Evolutionary conservation across 495 filamentous ascomycete genomes (phyloP).

Genomic region (Neurospora africana): DNA sequence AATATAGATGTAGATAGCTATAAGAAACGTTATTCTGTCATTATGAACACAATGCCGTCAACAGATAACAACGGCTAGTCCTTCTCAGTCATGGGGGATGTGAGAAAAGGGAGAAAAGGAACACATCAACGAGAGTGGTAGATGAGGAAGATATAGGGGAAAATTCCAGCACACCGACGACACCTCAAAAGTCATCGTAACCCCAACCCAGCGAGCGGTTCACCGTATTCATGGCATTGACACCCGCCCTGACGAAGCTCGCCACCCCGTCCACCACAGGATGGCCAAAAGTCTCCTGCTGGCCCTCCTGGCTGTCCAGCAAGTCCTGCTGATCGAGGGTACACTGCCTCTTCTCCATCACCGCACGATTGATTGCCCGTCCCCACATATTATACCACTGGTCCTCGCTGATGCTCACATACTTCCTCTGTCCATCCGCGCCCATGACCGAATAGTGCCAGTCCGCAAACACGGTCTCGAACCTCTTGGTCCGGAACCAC

Average conservation of each 20-base stretch:
- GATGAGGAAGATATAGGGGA: too few species aligned
- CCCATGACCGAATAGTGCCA: constrained; percentile 38
- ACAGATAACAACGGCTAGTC: too few species aligned
- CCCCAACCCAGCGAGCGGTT: constrained; percentile 40
- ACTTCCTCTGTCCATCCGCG: constrained; percentile 23
- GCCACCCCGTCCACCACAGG: constrained; percentile 19
- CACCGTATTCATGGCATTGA: constrained; percentile 33
- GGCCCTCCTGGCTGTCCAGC: constrained; percentile 23
- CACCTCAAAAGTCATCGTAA: constrained; percentile 4
- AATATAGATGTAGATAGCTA: too few species aligned
- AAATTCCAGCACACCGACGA: too few species aligned
- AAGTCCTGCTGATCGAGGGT: constrained; percentile 33
- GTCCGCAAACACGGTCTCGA: constrained; percentile 43
- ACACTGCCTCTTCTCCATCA: constrained; percentile 29
- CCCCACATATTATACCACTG: constrained; percentile 40
- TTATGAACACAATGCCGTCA: too few species aligned
- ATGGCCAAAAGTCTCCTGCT: constrained; percentile 16
- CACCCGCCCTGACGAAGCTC: constrained; percentile 24
- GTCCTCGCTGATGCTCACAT: constrained; percentile 36
- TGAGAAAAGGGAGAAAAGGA: too few species aligned
- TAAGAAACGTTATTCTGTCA: too few species aligned
- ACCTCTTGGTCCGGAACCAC: constrained; percentile 51
- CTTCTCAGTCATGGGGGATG: too few species aligned
- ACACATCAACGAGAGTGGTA: too few species aligned
- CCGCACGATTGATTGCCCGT: constrained; percentile 29